Base-by-base conservation (phyloP, 129 eudicot species). In the Erigeron canadensis region DNA sequence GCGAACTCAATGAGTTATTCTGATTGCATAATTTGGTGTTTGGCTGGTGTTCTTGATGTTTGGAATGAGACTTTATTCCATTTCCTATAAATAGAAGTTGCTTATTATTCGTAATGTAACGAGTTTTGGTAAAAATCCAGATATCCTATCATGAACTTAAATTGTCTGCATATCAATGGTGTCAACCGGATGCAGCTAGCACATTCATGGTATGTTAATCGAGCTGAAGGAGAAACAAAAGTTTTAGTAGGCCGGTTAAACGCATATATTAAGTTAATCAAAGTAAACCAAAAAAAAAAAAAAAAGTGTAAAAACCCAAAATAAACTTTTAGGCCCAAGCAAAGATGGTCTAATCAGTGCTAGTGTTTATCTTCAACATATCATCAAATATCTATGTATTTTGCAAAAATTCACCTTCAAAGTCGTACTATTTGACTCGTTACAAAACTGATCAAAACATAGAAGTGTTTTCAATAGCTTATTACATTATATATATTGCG, bases 21-120 rank as follows among this genome's bases (percentile, higher is more conserved):
- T 18, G 99, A 95, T 74, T 95, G 99, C 79, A 90, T 90, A 39
- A 97, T 90, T 71, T 95, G 99, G 99, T 95, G 97, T 78, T 83
- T 95, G 84, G 97, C 99, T 10, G 99, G 99, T 2, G 97, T 95
- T 17, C 96, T 93, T 18, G 97, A 95, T 80, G 84, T 83, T 10
- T 95, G 99, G 99, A 95, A 95, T 71, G 86, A 95, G 76, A 69
- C 90, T 39, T 80, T 94, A 19, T 87, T 89, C 77, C 96, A 93
- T 22, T 84, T 85, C 66, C 81, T 71, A 72, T 76, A 42, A 72
- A 72, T 71, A 51, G 43, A 41, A 67, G 38, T 46, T 54, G 13
- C 12, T 56, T 38, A 38, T 67, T 3, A 28, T 28, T 65, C 22
- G 60, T 75, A 11, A 11, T 43, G 41, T 16, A 7, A 2, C 5